phyloP scores from a whole-genome alignment of 108 stramenopile species.

The Schizochytrium sp. region DNA sequence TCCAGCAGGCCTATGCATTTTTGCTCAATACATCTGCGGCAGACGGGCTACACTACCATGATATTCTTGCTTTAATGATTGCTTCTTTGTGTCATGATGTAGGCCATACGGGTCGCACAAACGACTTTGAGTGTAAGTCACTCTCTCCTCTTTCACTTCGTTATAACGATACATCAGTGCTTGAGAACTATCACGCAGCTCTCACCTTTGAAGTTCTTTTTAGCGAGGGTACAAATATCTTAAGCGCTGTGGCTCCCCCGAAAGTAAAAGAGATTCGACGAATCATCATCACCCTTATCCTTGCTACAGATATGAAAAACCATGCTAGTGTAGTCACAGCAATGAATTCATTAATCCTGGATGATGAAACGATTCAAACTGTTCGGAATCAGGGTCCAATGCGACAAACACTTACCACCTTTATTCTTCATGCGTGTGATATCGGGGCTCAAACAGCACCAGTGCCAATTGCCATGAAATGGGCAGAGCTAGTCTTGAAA shows the following conservation, averaged over 20 bases:
- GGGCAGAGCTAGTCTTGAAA: slow-evolving; percentile 71
- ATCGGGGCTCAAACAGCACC: slow-evolving; percentile 71
- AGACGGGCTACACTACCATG: slow-evolving; percentile 64
- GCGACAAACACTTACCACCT: slow-evolving; percentile 65
- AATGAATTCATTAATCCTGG: slow-evolving; percentile 62
- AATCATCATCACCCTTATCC: slow-evolving; percentile 69
- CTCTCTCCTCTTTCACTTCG: slow-evolving; percentile 74
- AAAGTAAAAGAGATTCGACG: slow-evolving; percentile 71
- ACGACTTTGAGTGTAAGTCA: slow-evolving; percentile 77
- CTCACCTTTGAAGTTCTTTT: slow-evolving; percentile 72
- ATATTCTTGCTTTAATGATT: slow-evolving; percentile 71
- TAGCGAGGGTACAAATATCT: slow-evolving; percentile 69
- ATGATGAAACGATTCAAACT: not conserved
- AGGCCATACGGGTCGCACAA: slow-evolving; percentile 81
- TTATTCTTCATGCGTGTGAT: slow-evolving; percentile 74
- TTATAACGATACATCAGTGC: slow-evolving; percentile 77
- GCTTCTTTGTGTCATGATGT: slow-evolving; percentile 79
- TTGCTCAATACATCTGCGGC: slow-evolving; percentile 63
- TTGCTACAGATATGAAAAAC: slow-evolving; percentile 71
- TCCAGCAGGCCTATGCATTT: slow-evolving; percentile 73
- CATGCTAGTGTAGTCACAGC: slow-evolving; percentile 71
- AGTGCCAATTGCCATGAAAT: slow-evolving; percentile 73
- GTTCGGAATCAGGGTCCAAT: slow-evolving; percentile 41
- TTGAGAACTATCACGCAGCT: slow-evolving; percentile 80
- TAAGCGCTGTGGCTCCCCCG: slow-evolving; percentile 64